A percentile compares a stretch with the other conserved stretches of the same genome.
phyloP scores from a whole-genome alignment of 164 flowering plant genomes.

The Piper betle region DNA sequence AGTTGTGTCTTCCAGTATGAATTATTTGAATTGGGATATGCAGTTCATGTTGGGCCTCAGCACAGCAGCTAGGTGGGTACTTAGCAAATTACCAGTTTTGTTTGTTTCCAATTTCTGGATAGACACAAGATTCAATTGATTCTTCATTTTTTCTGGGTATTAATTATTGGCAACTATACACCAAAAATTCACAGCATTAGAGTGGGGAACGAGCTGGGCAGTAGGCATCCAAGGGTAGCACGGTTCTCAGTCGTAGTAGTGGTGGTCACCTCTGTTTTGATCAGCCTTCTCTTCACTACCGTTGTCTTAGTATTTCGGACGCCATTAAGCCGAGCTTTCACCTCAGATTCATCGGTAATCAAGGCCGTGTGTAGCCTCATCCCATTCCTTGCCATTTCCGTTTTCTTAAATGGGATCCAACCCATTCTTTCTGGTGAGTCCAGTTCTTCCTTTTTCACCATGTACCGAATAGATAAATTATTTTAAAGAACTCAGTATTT shows the following conservation, averaged over 20 bases:
- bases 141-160: too few species aligned
- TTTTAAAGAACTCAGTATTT: too few species aligned
- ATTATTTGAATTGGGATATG: conserved; percentile 61
- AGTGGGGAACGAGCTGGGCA: conserved; percentile 78
- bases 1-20: conserved; percentile 31
- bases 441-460: neutral
- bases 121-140: too few species aligned
- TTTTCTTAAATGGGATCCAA: conserved; percentile 54
- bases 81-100: too few species aligned
- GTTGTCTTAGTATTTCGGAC: conserved; percentile 24
- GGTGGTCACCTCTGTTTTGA: conserved; percentile 32
- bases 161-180: too few species aligned
- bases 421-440: conserved; percentile 59
- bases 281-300: conserved; percentile 34
- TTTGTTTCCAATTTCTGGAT: too few species aligned
- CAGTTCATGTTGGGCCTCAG: conserved; percentile 51
- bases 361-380: conserved; percentile 34
- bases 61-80: conserved; percentile 24
- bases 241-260: conserved; percentile 57
- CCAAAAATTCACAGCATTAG: conserved; percentile 44
- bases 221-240: conserved; percentile 41
- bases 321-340: conserved; percentile 38
- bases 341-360: conserved; percentile 30
- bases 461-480: too few species aligned
- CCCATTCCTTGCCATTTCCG: conserved; percentile 47